A percentile compares a stretch with the other conserved stretches of the same genome.
phyloP scores from a whole-genome alignment of 1,139 yeast genomes.

The Lodderomyces beijingensis region DNA sequence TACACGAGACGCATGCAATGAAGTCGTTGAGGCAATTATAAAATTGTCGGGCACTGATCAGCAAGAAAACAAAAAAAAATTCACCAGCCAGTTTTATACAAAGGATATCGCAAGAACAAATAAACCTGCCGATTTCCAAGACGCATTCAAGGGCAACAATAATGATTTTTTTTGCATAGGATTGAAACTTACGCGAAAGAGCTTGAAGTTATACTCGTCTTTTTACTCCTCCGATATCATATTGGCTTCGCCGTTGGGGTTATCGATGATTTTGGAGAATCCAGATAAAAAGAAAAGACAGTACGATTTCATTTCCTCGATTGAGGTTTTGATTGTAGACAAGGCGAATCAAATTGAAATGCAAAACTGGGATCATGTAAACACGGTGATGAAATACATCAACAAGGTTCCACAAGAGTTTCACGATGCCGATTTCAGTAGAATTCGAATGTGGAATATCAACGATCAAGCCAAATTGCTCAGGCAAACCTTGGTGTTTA shows the following conservation, averaged over 20 bases:
- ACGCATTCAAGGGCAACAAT: conserved; percentile 81
- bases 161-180: conserved; percentile 92
- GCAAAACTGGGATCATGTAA: conserved; percentile 92
- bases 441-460: conserved; percentile 89
- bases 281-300: conserved; percentile 57
- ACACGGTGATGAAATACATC: conserved; percentile 62
- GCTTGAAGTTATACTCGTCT: conserved; percentile 77
- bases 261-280: conserved; percentile 71
- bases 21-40: conserved; percentile 61
- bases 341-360: conserved; percentile 82
- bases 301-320: conserved; percentile 78
- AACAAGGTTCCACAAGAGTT: conserved; percentile 74
- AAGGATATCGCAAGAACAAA: conserved; percentile 49
- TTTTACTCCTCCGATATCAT: conserved; percentile 84
- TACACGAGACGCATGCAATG: conserved; percentile 74
- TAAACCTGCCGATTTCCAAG: conserved; percentile 81
- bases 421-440: conserved; percentile 84
- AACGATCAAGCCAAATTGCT: conserved; percentile 74
- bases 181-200: conserved; percentile 80
- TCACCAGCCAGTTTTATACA: conserved; percentile 63
- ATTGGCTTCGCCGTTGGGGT: conserved; percentile 88
- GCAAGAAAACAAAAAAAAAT: conserved; percentile 76
- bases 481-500: conserved; percentile 74
- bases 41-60: conserved; percentile 65
- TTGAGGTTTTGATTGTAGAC: conserved; percentile 77